Base-by-base conservation (phyloP, 2,329 filamentous ascomycete genomes). In the Colletotrichum ledebouriae region DNA sequence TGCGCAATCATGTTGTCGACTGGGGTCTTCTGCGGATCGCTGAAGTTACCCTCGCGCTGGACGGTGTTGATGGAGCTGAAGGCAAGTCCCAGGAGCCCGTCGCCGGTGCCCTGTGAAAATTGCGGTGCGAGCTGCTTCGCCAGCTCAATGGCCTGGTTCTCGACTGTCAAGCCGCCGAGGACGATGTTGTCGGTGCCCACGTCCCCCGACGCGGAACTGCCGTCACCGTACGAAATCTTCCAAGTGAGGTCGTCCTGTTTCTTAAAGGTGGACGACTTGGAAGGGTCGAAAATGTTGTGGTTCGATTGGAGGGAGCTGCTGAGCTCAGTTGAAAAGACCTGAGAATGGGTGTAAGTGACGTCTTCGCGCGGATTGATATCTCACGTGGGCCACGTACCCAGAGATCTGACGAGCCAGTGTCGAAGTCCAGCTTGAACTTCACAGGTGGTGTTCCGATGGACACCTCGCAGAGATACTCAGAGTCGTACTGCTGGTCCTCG, bases 401-500 rank as follows among this genome's bases (percentile, higher is more conserved):
- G 81, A 92, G 84, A 77, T 93, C 91, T 12, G 91, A 87, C 2
- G 90, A 93, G 62, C 91, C 91, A 15, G 90, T 91, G 78, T 94
- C 91, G 75, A 94, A 92, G 76, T 92, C 88, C 75, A 94, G 79
- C 74, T 89, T 87, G 65, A 94, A 74, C 3, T 84, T 86, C 78
- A 93, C 91, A 4, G 79, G 76, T 2, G 82, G 82, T 3, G 80
- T 81, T 6, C 82, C 82, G 15, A 83, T 79, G 17, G 77, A 73
- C 6, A 83, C 78, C 4, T 79, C 78, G 2, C 76, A 76, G 57
- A 82, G 67, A 69, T 79, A 83, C 72, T 81, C 79, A 20, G 71
- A 59, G n/a, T 82, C 80, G 61, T 91, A 90, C 77, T 92, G 88
- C 61, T 88, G 83, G 74, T 69, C 66, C 20, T 69, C 66, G 12